phyloP scores from a whole-genome alignment of 2,329 filamentous ascomycete species.

The Didymellaceae sp. region DNA sequence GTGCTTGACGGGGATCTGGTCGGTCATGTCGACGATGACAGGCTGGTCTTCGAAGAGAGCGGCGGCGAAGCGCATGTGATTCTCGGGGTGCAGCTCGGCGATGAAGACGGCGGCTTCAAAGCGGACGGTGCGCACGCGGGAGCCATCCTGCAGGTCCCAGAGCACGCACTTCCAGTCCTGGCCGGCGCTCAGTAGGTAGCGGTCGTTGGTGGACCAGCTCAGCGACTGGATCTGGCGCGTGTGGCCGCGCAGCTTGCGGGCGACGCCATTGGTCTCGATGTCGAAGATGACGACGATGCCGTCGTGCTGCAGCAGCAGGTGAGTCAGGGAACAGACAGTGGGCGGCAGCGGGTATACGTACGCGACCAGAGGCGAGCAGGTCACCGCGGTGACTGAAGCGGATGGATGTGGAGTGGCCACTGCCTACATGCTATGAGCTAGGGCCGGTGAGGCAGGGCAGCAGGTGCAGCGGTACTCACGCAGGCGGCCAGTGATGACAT shows the following conservation, averaged over 20 bases:
- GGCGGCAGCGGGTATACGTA: slow-evolving; percentile 50
- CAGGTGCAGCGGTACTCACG: slow-evolving; percentile 59
- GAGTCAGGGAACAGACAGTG: neutral
- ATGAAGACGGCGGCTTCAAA: slow-evolving; percentile 95
- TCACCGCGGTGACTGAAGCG: slow-evolving; percentile 96
- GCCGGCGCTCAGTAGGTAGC: slow-evolving; percentile 89
- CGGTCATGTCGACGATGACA: slow-evolving; percentile 80
- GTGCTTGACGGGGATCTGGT: slow-evolving; percentile 73
- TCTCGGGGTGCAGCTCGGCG: slow-evolving; percentile 89
- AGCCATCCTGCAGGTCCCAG: slow-evolving; percentile 84
- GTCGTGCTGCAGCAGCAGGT: slow-evolving; percentile 63
- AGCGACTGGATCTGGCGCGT: slow-evolving; percentile 92
- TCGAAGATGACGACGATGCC: slow-evolving; percentile 96
- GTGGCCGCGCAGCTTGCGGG: slow-evolving; percentile 90
- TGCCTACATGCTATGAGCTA: slow-evolving; percentile 52
- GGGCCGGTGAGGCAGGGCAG: neutral
- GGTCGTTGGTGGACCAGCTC: slow-evolving; percentile 91
- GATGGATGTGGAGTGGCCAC: slow-evolving; percentile 69
- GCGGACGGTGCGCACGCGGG: slow-evolving; percentile 79
- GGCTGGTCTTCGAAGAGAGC: slow-evolving; percentile 94
- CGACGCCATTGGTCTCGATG: slow-evolving; percentile 95
- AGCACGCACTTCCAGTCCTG: slow-evolving; percentile 97
- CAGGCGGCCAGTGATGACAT: slow-evolving; percentile 85
- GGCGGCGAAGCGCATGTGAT: slow-evolving; percentile 85
- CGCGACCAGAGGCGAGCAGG: slow-evolving; percentile 90